phyloP scores from a whole-genome alignment of 106 monocot genomes.

The Dactylorhiza incarnata region DNA sequence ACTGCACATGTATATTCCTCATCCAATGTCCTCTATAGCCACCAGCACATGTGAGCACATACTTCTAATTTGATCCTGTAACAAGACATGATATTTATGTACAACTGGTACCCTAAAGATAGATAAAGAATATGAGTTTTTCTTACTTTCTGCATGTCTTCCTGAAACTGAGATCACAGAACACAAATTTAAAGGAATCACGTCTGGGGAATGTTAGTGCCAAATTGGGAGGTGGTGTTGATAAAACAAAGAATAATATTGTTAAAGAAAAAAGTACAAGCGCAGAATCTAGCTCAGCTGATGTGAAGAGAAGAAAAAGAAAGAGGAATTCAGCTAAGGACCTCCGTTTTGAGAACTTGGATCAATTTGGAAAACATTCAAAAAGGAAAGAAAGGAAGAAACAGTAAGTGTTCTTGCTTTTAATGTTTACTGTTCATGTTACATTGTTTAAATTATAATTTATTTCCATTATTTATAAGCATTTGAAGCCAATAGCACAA shows the following conservation, averaged over 20 bases:
- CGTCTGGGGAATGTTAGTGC: background rate
- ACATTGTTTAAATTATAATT: background rate
- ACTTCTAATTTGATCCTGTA: too few species aligned
- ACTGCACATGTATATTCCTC: too few species aligned
- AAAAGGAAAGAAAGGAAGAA: constrained; percentile 56
- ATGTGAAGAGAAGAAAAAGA: constrained; percentile 26
- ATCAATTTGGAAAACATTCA: constrained; percentile 10
- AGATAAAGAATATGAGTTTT: too few species aligned
- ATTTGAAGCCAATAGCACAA: background rate
- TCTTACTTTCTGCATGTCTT: too few species aligned
- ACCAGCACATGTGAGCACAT: too few species aligned
- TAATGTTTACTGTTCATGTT: background rate
- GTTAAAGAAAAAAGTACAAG: constrained; percentile 10
- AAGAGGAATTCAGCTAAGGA: constrained; percentile 37
- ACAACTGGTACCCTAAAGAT: too few species aligned
- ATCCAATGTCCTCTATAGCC: too few species aligned
- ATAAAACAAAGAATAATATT: background rate
- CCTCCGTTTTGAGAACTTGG: constrained; percentile 40
- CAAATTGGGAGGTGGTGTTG: background rate
- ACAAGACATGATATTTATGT: too few species aligned
- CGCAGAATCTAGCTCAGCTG: constrained; percentile 8
- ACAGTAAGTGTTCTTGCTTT: constrained; percentile 29
- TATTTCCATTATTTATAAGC: background rate
- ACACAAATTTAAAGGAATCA: constrained; percentile 18
- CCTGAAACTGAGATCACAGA: constrained; percentile 13